Evolutionary conservation across 2,329 filamentous ascomycete genomes (phyloP), one percentile per base, ranked within the genome.

Genomic region (Pseudophaeomoniella oleicola): DNA sequence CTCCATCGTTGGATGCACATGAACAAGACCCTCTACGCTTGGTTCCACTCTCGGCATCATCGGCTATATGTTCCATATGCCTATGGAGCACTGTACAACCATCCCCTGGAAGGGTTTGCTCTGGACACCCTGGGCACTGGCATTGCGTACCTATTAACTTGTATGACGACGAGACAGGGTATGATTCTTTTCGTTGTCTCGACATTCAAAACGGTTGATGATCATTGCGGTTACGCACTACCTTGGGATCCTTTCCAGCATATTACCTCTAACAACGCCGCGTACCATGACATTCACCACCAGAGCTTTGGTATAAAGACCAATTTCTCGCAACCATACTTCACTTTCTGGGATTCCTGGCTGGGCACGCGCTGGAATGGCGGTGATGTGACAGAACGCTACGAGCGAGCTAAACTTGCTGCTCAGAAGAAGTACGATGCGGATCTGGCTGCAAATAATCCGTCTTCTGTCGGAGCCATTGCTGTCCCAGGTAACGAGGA

Each of bases 251-350:
- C 88, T 2, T 67, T 96, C 37, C 87, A 94, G 67, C 78, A 81
- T 53, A 69, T 96, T 42, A 93, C 87, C 32, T 81, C 81, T 56
- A 96, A 98, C 67, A 94, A 96, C 49, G 88, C 90, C 16, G 80
- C 78, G 22, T 98, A 96, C 59, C 90, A 98, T 54, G 90, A 98
- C 53, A 88, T 98, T 40, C 90, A 98, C 60, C 90, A 98, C 62
- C 90, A 98, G 62, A 92, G 83, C 59, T 96, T 88, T 87, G 90
- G 90, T 39, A 94, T 98, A 69, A 98, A 96, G 52, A 66, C 61
- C 35, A 63, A 65, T 43, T 66, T 62, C 39, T 62, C 60, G 5
- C 62, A 66, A 37, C 60, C 61, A n/a, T 64, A 62, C 46, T 94
- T 96, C 62, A 94, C 82, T 34, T 86, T 94, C 62, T 96, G 90